Evolutionary conservation across 2,329 filamentous ascomycete species (phyloP).

Genomic region (Lasiodiplodia hormozganensis): DNA sequence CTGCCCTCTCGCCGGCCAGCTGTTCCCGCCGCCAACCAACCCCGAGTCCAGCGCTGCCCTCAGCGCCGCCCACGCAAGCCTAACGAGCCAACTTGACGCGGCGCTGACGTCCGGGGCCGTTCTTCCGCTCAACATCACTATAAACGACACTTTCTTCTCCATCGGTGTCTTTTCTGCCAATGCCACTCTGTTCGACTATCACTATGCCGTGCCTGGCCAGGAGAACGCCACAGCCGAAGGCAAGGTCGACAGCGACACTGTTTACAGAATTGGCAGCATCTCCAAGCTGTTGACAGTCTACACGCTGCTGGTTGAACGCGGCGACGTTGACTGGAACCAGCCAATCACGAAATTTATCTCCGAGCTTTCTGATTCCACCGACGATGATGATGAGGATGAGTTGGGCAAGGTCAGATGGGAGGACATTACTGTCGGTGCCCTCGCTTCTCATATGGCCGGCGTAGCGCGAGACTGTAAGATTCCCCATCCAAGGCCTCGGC

Average conservation of each 20-base stretch:
- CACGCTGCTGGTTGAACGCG: conserved; percentile 50
- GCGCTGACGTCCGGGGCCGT: neutral
- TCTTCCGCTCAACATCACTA: neutral
- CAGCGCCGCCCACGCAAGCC: conserved; percentile 15
- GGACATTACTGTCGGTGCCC: conserved; percentile 30
- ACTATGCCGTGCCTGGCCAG: conserved; percentile 40
- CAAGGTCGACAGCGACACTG: conserved; percentile 41
- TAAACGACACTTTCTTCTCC: conserved; percentile 44
- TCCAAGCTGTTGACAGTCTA: conserved; percentile 56
- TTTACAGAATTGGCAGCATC: conserved; percentile 53
- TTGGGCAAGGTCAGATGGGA: conserved; percentile 21
- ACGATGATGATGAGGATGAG: neutral
- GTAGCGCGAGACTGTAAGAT: conserved; percentile 8
- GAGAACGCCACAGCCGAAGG: conserved; percentile 24
- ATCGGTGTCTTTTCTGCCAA: conserved; percentile 46
- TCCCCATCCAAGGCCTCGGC: too few relatives aligned
- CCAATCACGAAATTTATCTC: conserved; percentile 54
- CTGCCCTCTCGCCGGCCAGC: conserved; percentile 29
- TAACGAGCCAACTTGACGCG: conserved; percentile 20
- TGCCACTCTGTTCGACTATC: conserved; percentile 42
- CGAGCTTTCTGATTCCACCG: conserved; percentile 35
- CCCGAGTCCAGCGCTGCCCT: conserved; percentile 25
- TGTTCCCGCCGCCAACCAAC: conserved; percentile 26
- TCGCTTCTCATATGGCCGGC: conserved; percentile 28
- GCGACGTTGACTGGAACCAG: conserved; percentile 47